Evolutionary conservation across 2,329 filamentous ascomycete genomes (phyloP).

Genomic region (Fusarium falciforme): DNA sequence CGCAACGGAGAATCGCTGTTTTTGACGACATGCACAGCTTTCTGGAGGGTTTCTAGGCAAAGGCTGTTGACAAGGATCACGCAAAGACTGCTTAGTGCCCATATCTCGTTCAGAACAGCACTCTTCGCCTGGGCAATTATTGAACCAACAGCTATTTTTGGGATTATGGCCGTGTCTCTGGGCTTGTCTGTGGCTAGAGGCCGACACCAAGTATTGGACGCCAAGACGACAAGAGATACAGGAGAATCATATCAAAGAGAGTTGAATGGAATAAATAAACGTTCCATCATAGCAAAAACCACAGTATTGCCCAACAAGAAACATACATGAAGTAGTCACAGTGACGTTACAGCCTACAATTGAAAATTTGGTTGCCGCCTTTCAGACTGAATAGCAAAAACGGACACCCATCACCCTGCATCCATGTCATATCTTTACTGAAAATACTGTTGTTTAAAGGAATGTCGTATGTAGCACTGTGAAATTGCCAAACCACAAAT

Average conservation of each 20-base stretch:
- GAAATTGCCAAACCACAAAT: background rate
- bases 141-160: background rate
- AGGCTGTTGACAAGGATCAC: background rate
- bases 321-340: background rate
- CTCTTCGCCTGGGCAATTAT: background rate
- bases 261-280: background rate
- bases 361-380: background rate
- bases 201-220: background rate
- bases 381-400: background rate
- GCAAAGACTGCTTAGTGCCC: background rate
- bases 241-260: background rate
- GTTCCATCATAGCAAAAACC: background rate
- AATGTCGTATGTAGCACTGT: background rate
- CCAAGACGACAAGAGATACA: background rate
- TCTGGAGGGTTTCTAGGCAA: background rate
- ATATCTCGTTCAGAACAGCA: background rate
- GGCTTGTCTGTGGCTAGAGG: background rate
- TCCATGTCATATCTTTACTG: background rate
- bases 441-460: background rate
- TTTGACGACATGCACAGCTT: background rate
- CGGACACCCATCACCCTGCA: background rate
- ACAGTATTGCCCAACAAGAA: background rate
- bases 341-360: background rate
- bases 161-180: background rate
- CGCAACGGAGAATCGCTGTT: background rate